phyloP scores from a whole-genome alignment of 2,329 filamentous ascomycete species.

The Ophiostoma ips region DNA sequence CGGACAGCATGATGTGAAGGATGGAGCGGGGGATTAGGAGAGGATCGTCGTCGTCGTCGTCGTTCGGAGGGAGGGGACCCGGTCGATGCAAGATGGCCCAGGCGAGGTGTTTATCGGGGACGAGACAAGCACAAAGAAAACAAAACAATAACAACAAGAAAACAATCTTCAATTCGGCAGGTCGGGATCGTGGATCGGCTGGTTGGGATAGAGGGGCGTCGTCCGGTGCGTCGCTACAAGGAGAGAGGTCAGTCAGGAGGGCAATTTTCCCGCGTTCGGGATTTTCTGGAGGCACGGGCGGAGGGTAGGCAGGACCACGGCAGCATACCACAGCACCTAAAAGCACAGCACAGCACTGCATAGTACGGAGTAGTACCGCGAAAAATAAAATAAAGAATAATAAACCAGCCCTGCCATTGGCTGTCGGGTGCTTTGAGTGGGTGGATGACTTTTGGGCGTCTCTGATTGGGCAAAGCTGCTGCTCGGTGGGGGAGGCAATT shows the following conservation, averaged over 20 bases:
- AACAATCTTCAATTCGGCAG: no score
- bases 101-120: no score
- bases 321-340: no score
- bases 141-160: no score
- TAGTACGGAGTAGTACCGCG: no score
- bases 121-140: no score
- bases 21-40: not conserved
- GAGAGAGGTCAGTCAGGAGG: not conserved
- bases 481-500: no score
- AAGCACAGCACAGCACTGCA: no score
- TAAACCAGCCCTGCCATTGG: not conserved
- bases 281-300: not conserved
- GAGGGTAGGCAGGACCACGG: not conserved
- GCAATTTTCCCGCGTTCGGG: constrained; percentile 2
- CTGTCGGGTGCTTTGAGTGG: not conserved
- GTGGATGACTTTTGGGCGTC: constrained; percentile 4
- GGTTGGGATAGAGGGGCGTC: not conserved
- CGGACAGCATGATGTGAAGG: constrained; percentile 11
- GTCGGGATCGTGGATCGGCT: not conserved
- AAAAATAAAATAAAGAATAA: not conserved
- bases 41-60: not conserved
- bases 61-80: not conserved
- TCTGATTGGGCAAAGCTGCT: not conserved
- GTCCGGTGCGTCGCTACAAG: not conserved
- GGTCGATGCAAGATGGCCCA: no score